These are phyloP conservation scores for Leccinum fibrillosum DNA, from an alignment of 768 basidiomycete genomes.

Conservation along the genomic window DNA sequence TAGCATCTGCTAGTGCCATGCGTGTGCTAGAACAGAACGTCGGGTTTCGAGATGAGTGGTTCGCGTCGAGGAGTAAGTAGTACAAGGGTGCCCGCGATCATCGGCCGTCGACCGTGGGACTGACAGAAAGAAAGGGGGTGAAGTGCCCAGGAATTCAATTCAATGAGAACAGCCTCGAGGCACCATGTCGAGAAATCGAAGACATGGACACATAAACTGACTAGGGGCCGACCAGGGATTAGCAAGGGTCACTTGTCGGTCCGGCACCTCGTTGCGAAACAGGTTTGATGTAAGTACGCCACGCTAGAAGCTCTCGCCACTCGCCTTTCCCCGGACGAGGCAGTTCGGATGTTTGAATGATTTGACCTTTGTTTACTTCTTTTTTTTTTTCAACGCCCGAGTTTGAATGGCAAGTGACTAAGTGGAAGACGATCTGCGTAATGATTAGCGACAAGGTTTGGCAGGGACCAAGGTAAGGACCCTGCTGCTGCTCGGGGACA, in stretches of 20 bases:
- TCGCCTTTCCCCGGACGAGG: background rate
- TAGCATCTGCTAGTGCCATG: too few species aligned
- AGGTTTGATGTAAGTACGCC: background rate
- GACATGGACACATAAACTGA: background rate
- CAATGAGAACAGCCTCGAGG: background rate
- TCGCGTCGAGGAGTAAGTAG: too few species aligned
- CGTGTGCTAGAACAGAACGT: too few species aligned
- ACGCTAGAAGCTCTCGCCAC: background rate
- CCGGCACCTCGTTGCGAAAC: background rate
- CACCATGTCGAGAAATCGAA: background rate
- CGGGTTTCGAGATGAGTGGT: too few species aligned
- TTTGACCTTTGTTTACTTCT: background rate
- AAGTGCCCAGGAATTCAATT: background rate
- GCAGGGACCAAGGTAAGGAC: background rate
- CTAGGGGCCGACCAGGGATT: background rate
- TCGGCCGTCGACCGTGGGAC: background rate
- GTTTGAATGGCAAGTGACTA: background rate
- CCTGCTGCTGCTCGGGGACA: background rate
- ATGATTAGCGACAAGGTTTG: background rate
- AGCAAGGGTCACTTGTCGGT: background rate
- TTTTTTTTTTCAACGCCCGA: background rate
- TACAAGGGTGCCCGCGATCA: background rate
- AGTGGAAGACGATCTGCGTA: background rate
- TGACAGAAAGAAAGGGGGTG: background rate
- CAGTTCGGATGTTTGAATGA: background rate